These are phyloP conservation scores for Wickerhamiella infanticola DNA, from an alignment of 1,139 yeast genomes.

Conservation along the genomic window DNA sequence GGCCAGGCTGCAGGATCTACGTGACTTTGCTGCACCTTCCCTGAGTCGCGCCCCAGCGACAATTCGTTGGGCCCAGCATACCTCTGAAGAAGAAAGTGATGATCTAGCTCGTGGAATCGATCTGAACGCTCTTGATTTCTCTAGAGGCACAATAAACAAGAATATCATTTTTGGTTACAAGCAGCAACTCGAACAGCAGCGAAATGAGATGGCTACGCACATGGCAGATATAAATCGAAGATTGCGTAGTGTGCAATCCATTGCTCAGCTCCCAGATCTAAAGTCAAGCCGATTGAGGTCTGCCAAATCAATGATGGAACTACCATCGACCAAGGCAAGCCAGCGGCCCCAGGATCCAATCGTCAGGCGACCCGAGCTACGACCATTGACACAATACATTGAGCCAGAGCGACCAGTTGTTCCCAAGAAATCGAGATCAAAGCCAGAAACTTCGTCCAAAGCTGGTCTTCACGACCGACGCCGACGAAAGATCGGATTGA, in stretches of 20 bases:
- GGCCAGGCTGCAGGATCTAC: conserved; percentile 8
- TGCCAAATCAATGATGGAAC: conserved; percentile 1
- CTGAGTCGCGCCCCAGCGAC: background rate
- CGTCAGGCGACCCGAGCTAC: background rate
- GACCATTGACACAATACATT: conserved; percentile 14
- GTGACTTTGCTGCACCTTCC: background rate
- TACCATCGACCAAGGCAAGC: background rate
- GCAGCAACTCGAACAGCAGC: conserved; percentile 2
- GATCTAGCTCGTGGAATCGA: conserved; percentile 11
- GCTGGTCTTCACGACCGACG: conserved; percentile 2
- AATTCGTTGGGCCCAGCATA: background rate
- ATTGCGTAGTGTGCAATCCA: conserved; percentile 12
- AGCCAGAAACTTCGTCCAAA: background rate
- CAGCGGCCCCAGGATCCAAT: background rate
- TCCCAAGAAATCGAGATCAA: background rate
- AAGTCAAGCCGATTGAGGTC: background rate
- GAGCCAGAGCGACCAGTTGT: conserved; percentile 8
- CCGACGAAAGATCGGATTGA: conserved; percentile 9
- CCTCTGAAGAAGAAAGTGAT: conserved; percentile 6
- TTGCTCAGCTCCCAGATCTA: conserved; percentile 12
- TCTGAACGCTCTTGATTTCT: conserved; percentile 10
- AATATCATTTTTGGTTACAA: conserved; percentile 9
- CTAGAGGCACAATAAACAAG: conserved; percentile 11
- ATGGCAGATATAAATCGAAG: conserved; percentile 7
- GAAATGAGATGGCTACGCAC: background rate